A percentile compares a stretch with the other conserved stretches of the same genome.
Evolutionary conservation across 257 asterid species (phyloP).

Genomic region (Nicotiana otophora): DNA sequence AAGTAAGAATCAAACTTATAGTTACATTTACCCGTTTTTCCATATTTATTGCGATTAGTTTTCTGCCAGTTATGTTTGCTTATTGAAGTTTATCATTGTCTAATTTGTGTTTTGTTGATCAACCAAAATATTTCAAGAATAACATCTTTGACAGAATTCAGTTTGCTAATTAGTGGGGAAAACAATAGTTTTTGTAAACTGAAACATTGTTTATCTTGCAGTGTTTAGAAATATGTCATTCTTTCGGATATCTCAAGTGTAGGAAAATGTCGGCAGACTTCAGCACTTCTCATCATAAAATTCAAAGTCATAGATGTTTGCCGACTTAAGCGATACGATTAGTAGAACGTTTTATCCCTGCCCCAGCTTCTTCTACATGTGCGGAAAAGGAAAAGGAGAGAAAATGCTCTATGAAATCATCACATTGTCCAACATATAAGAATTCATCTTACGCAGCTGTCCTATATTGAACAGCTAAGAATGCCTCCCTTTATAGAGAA

Average conservation of each 20-base stretch:
- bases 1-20: constrained; percentile 42
- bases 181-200: background rate
- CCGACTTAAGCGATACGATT: background rate
- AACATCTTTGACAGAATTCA: background rate
- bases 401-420: too few species aligned
- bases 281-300: background rate
- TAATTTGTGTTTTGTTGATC: background rate
- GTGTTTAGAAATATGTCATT: background rate
- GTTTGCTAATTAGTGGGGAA: background rate
- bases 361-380: background rate
- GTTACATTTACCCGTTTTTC: background rate
- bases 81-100: background rate
- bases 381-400: background rate
- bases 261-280: background rate
- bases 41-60: background rate
- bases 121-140: background rate
- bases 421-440: too few species aligned
- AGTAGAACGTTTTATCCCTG: background rate
- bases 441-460: too few species aligned
- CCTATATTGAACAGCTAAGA: background rate
- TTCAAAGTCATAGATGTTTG: background rate
- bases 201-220: background rate
- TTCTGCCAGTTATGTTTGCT: background rate
- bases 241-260: background rate
- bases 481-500: too few species aligned